Evolutionary conservation across 2,329 filamentous ascomycete genomes (phyloP).

Genomic region (Aspergillus luchuensis): DNA sequence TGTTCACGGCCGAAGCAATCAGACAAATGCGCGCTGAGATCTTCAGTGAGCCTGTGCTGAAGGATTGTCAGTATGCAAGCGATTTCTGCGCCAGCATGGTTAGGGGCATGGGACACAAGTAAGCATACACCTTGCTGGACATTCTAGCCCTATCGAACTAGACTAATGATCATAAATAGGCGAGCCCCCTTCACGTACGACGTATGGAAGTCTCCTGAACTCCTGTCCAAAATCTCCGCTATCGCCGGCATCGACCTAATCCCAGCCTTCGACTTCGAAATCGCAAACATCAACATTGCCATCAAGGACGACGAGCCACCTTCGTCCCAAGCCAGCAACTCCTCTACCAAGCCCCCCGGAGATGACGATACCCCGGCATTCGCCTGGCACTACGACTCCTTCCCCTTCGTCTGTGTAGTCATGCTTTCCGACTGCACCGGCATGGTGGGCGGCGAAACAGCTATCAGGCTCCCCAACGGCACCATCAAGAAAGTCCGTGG

Average conservation of each 20-base stretch:
- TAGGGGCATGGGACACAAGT: conserved; percentile 58
- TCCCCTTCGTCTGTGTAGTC: conserved; percentile 66
- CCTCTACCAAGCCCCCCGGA: not conserved
- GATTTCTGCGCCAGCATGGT: conserved; percentile 55
- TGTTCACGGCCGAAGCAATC: not conserved
- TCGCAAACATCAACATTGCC: conserved; percentile 61
- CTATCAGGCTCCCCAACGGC: not conserved
- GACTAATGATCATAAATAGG: conserved; percentile 33
- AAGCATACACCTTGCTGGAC: conserved; percentile 26
- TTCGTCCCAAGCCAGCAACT: too few relatives aligned
- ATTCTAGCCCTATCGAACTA: too few relatives aligned
- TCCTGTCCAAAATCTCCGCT: conserved; percentile 56
- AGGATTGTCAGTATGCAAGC: conserved; percentile 60
- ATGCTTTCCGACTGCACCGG: conserved; percentile 64
- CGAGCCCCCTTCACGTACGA: conserved; percentile 64
- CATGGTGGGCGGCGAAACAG: conserved; percentile 64
- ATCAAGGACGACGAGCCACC: conserved; percentile 25
- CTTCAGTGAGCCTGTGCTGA: conserved; percentile 56
- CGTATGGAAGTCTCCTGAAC: conserved; percentile 58
- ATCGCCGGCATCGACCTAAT: conserved; percentile 62
- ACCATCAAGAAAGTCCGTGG: conserved; percentile 4
- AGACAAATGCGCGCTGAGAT: conserved; percentile 47
- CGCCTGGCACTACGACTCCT: conserved; percentile 52
- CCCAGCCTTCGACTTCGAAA: conserved; percentile 59
- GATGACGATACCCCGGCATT: not conserved